phyloP scores from a whole-genome alignment of 106 monocot species.

The Xerophyta viscosa region DNA sequence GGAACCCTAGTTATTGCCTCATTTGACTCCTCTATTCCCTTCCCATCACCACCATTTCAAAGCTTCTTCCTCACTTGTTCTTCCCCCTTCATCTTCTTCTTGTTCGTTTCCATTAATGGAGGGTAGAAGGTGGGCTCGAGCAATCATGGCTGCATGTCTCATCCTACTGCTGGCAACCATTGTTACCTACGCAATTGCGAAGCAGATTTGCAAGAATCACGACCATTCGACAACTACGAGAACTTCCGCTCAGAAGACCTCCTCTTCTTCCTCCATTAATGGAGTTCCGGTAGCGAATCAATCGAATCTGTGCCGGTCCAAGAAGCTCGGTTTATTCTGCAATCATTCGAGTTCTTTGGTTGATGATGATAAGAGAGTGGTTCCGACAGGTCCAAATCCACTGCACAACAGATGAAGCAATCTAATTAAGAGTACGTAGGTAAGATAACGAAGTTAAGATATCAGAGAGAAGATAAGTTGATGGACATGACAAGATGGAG shows the following conservation, averaged over 20 bases:
- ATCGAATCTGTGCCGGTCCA: too few relatives aligned
- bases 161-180: constrained; percentile 1
- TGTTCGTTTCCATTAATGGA: neutral
- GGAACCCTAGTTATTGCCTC: too few relatives aligned
- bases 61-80: too few relatives aligned
- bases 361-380: constrained; percentile 45
- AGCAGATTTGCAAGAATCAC: neutral
- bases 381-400: constrained; percentile 69
- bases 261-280: too few relatives aligned
- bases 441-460: neutral
- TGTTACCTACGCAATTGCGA: neutral
- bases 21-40: too few relatives aligned
- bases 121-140: constrained; percentile 17
- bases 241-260: too few relatives aligned
- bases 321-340: too few relatives aligned
- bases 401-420: constrained; percentile 54
- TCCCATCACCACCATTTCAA: too few relatives aligned
- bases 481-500: too few relatives aligned
- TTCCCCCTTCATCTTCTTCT: too few relatives aligned
- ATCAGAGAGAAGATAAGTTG: neutral
- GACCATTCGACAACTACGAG: too few relatives aligned
- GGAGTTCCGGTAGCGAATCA: too few relatives aligned
- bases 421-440: neutral
- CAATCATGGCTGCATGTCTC: constrained; percentile 9
- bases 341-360: constrained; percentile 1